Conservation (phyloP, 176 grass and related monocot genomes). For the Ananas comosus region DNA sequence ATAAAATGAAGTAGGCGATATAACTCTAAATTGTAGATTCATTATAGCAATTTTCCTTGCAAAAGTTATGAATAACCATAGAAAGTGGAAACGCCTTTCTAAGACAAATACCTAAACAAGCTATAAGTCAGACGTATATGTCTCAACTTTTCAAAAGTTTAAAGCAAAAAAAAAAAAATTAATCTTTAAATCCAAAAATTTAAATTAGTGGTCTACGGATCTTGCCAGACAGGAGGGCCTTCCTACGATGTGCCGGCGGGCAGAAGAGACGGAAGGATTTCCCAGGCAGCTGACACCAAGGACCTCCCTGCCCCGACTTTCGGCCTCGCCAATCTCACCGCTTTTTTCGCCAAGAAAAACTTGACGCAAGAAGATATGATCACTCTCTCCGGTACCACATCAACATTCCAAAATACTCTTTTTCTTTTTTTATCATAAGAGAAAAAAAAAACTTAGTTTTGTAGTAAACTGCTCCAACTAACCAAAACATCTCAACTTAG, state of each 20-base stretch:
- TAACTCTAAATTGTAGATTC: no score
- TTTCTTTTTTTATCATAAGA: no score
- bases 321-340: slow-evolving; percentile 23
- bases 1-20: no score
- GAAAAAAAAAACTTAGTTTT: neutral
- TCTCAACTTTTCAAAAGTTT: no score
- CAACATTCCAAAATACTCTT: no score
- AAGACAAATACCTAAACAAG: no score
- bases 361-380: slow-evolving; percentile 51
- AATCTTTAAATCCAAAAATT: no score
- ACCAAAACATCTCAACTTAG: neutral
- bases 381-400: slow-evolving; percentile 38
- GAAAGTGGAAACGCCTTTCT: no score
- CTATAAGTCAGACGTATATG: no score
- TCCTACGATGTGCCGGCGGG: slow-evolving; percentile 37
- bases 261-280: slow-evolving; percentile 47
- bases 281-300: slow-evolving; percentile 17
- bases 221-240: slow-evolving; percentile 34
- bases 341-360: slow-evolving; percentile 28
- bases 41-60: no score
- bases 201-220: neutral
- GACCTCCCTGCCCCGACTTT: slow-evolving; percentile 24
- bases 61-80: no score
- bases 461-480: neutral
- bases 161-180: no score